These are phyloP conservation scores for Aotearoamyces nothofagi DNA, from an alignment of 2,329 filamentous ascomycete genomes.

Conservation along the genomic window DNA sequence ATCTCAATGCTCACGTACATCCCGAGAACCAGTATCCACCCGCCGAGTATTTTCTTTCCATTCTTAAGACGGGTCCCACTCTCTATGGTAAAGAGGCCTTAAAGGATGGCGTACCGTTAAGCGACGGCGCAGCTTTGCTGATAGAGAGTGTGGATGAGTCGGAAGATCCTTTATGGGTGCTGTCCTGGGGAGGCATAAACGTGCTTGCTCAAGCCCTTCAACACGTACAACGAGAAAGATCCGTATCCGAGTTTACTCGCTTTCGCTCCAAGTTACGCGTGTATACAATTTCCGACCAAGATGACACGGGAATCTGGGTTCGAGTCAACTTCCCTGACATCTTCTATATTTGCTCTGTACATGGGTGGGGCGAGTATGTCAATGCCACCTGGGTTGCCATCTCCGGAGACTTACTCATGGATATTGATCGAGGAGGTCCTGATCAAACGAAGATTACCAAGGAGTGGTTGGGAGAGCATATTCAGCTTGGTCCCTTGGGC, in stretches of 20 bases:
- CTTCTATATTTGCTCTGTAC: slow-evolving; percentile 29
- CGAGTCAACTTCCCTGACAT: slow-evolving; percentile 27
- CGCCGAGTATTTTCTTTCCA: background rate
- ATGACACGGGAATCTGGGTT: slow-evolving; percentile 31
- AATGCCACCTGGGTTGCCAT: slow-evolving; percentile 30
- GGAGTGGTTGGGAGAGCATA: slow-evolving; percentile 27
- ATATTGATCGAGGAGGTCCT: slow-evolving; percentile 26
- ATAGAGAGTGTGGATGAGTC: slow-evolving; percentile 19
- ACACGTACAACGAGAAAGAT: slow-evolving; percentile 17
- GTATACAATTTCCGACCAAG: slow-evolving; percentile 32
- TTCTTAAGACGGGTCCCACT: background rate
- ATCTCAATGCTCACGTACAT: background rate
- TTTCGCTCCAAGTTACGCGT: slow-evolving; percentile 23
- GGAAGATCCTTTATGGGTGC: slow-evolving; percentile 25
- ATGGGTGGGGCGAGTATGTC: slow-evolving; percentile 30
- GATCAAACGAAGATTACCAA: slow-evolving; percentile 24
- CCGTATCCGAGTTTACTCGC: slow-evolving; percentile 11
- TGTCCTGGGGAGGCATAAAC: slow-evolving; percentile 30
- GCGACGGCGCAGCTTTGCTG: background rate
- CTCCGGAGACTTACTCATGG: slow-evolving; percentile 26
- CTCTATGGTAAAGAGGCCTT: background rate
- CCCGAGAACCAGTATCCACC: background rate
- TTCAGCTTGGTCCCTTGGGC: slow-evolving; percentile 28
- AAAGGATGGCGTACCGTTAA: background rate
- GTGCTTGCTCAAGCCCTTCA: slow-evolving; percentile 25